Evolutionary conservation across 179 eudicot species (phyloP), one percentile per base, ranked within the genome.

Genomic region (Gypsophila paniculata): DNA sequence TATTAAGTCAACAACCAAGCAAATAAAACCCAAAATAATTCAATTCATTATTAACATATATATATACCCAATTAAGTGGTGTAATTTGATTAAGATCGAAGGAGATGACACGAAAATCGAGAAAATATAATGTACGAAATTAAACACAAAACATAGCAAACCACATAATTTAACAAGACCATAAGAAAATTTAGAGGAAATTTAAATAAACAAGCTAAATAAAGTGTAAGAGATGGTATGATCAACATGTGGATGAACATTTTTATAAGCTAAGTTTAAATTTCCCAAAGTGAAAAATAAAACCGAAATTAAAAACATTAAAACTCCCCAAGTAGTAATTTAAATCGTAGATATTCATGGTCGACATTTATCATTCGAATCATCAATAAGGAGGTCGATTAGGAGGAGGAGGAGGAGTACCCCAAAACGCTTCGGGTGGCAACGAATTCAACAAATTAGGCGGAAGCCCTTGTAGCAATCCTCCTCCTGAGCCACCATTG

Each of bases 381-480:
- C 53, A 44, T 66, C 68, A 90, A 75, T 74, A 90, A 18, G 93
- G 86, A 61, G 90, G 86, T 46, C 92, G 52, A 73, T 58, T 70
- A 53, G 14, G 36, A 67, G 72, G 69, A 29, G 72, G 69, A 29
- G 46, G 46, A 76, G 74, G 70, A 72, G 65, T 69, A 73, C 79
- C 88, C 97, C 97, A 91, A 69, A 82, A 86, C 2, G 87, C 82
- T 36, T 78, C 82, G 0, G 88, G 86, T 34, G 89, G 89, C 29
- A 87, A 59, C 2, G 91, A 77, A 80, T 88, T 91, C 73, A 89
- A 69, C 75, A 91, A 80, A 76, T 87, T 87, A 14, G 83, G 87
- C 29, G 84, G 87, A 53, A 91, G 75, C 51, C 94, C 97, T 73
- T 83, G 94, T 61, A 87, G 64, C 26, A 84, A 34, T 29, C 82